Base-by-base conservation (phyloP, 495 filamentous ascomycete genomes). In the Hyphodiscus hymeniophilus region DNA sequence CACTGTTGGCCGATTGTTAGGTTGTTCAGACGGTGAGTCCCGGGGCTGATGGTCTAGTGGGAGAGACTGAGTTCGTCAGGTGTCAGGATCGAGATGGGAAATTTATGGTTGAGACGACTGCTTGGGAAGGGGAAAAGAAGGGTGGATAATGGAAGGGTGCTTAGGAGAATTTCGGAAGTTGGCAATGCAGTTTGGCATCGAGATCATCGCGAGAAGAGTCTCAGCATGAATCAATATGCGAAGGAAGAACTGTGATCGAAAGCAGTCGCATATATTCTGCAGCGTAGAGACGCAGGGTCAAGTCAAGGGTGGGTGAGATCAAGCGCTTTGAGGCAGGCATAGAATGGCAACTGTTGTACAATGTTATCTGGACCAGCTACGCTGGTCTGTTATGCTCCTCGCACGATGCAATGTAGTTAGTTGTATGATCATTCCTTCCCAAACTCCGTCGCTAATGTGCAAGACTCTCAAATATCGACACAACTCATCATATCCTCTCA, bases 31-130 rank as follows among this genome's bases (percentile, higher is more conserved):
- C 70, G 74, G 89, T 95, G 64, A 66, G 82, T 66, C 50, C 7
- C n/a, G 15, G 11, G 22, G 16, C 28, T 41, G 34, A 15, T 20
- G 28, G 17, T 7, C 1, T 15, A 18, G 20, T 4, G 36, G 12
- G 7, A 7, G 28, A 41, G 34, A 26, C 26, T 28, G 10, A 28
- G 26, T 5, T 28, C 62, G 4, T 36, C 62, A 95, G 88, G 46
- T 94, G 89, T 66, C 75, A 76, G 23, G 78, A 79, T 57, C 80
- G 74, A 45, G 70, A 73, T 7, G 69, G 69, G 13, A 66, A 18
- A 15, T 79, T 91, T 62, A 84, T 74, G 51, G 84, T 89, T 8
- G 89, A 95, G 65, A 94, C 87, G 20, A 94, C 87, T 18, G 68
- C 74, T 40, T 91, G 85, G 84, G 86, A 92, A 54, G 58, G 45